Evolutionary conservation across 352 stramenopile genomes (phyloP).

Genomic region (Phytophthora pseudosyringae): DNA sequence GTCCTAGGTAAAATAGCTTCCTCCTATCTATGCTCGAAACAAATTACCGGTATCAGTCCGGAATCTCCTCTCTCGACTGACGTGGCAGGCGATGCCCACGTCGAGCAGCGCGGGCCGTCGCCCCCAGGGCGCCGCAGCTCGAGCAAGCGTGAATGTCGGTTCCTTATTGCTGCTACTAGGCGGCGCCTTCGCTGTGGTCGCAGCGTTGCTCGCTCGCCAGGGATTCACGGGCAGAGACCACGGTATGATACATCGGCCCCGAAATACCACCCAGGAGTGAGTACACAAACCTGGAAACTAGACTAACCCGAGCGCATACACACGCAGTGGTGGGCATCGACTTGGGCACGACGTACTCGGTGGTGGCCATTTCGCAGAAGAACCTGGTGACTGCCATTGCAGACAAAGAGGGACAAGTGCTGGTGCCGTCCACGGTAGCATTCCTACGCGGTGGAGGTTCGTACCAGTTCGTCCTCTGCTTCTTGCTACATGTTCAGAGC

Average conservation of each 20-base stretch:
- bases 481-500: constrained; percentile 1
- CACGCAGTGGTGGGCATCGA: constrained; percentile 68
- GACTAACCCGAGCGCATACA: constrained; percentile 2
- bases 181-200: constrained; percentile 44
- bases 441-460: constrained; percentile 60
- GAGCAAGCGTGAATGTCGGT: constrained; percentile 25
- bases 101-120: neutral
- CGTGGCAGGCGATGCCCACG: constrained; percentile 16
- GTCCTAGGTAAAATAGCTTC: too few relatives aligned
- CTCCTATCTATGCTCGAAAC: neutral
- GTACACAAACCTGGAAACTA: neutral
- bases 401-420: constrained; percentile 51
- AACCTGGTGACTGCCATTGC: constrained; percentile 70
- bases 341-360: constrained; percentile 80
- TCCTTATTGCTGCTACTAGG: constrained; percentile 56
- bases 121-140: neutral
- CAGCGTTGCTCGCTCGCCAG: constrained; percentile 55
- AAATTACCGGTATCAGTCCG: neutral
- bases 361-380: constrained; percentile 71
- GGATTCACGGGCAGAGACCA: constrained; percentile 70
- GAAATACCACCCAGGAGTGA: neutral
- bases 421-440: constrained; percentile 73
- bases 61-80: constrained; percentile 6
- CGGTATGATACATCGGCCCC: constrained; percentile 28
- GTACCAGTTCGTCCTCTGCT: neutral